phyloP scores from a whole-genome alignment of 345 rosid species.

The Brassica cretica region DNA sequence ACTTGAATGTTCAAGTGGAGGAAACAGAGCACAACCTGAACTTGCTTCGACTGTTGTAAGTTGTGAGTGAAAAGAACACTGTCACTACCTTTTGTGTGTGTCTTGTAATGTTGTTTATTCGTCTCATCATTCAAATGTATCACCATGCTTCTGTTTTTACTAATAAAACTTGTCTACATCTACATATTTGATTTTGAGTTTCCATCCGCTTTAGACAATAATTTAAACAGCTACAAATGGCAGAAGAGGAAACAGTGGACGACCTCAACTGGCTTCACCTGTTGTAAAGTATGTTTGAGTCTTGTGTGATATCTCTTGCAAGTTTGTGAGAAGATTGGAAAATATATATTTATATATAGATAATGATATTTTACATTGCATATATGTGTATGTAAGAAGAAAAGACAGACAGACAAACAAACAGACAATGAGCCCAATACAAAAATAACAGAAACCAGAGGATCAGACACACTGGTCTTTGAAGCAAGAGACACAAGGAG shows the following conservation, averaged over 20 bases:
- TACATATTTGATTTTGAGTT: not conserved
- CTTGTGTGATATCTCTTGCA: not conserved
- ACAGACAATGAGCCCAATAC: conserved; percentile 28
- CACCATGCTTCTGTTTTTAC: not conserved
- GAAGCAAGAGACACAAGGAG: not conserved
- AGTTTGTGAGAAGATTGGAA: conserved; percentile 14
- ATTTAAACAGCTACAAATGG: not conserved
- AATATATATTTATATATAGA: conserved; percentile 6
- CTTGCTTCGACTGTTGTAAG: not conserved
- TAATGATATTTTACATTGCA: conserved; percentile 28
- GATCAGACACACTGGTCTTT: conserved; percentile 15
- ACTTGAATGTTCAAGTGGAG: conserved; percentile 19
- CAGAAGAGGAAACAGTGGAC: conserved; percentile 18
- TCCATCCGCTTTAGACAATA: not conserved
- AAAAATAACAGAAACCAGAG: conserved; percentile 27
- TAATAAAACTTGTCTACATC: not conserved
- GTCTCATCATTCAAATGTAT: not conserved
- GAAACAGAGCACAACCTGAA: conserved; percentile 13
- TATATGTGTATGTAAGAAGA: conserved; percentile 13
- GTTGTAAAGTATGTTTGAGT: not conserved
- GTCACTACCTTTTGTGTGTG: not conserved
- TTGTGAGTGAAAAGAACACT: not conserved
- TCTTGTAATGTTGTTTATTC: not conserved
- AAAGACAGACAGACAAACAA: conserved; percentile 3
- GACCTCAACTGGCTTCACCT: conserved; percentile 35